Evolutionary conservation across 2,329 filamentous ascomycete genomes (phyloP).

Genomic region (Monosporascus sp.): DNA sequence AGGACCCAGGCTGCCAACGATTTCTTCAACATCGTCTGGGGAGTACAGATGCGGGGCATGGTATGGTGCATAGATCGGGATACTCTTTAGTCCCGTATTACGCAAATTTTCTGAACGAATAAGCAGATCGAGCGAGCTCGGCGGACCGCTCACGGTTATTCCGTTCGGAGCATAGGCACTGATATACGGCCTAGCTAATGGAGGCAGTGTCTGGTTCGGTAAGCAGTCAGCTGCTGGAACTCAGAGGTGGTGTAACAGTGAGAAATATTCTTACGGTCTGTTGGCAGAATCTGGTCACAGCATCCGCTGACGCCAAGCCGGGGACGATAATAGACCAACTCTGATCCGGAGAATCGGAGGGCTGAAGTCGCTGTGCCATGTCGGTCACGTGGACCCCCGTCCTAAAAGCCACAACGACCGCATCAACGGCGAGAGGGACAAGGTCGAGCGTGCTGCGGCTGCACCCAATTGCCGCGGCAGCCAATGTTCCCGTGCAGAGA

Average conservation of each 20-base stretch:
- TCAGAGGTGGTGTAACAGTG: background rate
- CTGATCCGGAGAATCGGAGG: slow-evolving; percentile 2
- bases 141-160: slow-evolving; percentile 12
- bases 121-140: slow-evolving; percentile 7
- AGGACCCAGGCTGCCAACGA: slow-evolving; percentile 2
- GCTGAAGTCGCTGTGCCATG: slow-evolving; percentile 7
- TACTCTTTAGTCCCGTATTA: slow-evolving; percentile 9
- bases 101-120: slow-evolving; percentile 3
- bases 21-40: slow-evolving; percentile 13
- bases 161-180: slow-evolving; percentile 10
- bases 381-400: slow-evolving; percentile 18
- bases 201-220: slow-evolving; percentile 5
- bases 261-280: slow-evolving; percentile 3
- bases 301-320: slow-evolving; percentile 11
- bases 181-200: slow-evolving; percentile 9
- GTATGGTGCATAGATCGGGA: slow-evolving; percentile 37
- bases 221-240: background rate
- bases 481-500: slow-evolving; percentile 26
- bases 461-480: slow-evolving; percentile 25
- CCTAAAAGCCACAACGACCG: slow-evolving; percentile 25
- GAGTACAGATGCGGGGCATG: slow-evolving; percentile 25
- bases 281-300: slow-evolving; percentile 9
- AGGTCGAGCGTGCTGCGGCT: slow-evolving; percentile 22
- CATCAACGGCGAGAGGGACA: slow-evolving; percentile 23
- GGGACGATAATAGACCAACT: slow-evolving; percentile 18